phyloP scores from a whole-genome alignment of 306 rosid species.

The Glycyrrhiza uralensis region DNA sequence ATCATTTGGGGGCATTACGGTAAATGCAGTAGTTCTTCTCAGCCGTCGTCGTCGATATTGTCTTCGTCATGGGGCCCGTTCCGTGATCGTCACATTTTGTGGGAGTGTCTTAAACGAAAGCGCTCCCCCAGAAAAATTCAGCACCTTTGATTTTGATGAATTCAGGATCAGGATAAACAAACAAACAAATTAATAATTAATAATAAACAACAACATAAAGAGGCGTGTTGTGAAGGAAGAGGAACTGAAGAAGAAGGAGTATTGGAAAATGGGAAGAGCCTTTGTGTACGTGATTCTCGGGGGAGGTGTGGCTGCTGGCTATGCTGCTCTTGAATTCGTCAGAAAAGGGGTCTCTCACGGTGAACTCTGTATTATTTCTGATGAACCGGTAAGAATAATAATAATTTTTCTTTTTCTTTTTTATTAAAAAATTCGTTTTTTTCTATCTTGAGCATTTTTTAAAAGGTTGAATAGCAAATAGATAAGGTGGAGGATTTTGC shows the following conservation, averaged over 20 bases:
- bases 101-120: conserved; percentile 33
- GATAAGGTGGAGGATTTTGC: background rate
- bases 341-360: conserved; percentile 73
- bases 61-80: conserved; percentile 8
- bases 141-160: conserved; percentile 28
- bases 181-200: background rate
- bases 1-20: background rate
- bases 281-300: conserved; percentile 94
- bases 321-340: conserved; percentile 92
- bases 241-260: background rate
- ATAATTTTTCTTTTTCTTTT: background rate
- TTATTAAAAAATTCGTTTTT: background rate
- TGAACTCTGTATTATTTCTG: conserved; percentile 96
- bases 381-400: conserved; percentile 61
- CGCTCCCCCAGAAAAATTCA: conserved; percentile 35
- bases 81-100: conserved; percentile 24
- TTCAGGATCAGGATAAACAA: background rate
- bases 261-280: conserved; percentile 75
- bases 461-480: background rate
- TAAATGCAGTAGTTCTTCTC: background rate
- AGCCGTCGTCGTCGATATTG: conserved; percentile 15
- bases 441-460: background rate
- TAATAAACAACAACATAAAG: background rate
- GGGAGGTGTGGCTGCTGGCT: conserved; percentile 99
- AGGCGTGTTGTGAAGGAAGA: background rate